Base-by-base conservation (phyloP, 148 eudicot species). In the Chenopodium formosanum region DNA sequence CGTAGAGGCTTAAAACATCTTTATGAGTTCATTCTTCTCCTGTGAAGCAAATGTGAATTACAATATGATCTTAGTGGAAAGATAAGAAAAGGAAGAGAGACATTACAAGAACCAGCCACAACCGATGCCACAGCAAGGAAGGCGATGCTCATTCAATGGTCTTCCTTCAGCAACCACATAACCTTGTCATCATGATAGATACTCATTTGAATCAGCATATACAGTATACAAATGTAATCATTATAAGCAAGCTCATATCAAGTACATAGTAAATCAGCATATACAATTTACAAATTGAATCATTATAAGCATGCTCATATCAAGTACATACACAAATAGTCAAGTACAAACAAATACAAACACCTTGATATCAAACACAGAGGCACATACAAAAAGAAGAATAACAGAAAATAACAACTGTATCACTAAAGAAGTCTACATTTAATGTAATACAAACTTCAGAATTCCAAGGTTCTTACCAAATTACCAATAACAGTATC, bases 51-150 rank as follows among this genome's bases (percentile, higher is more conserved):
- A 64, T 29, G 19, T 71, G 1, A 79, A 53, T 53, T 46, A 46
- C 12, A 53, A 9, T 27, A 40, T 67, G 23, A 62, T 23, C 44
- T n/a, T 2, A 48, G 66, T 17, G n/a, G 31, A 14, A 27, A 27
- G 56, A 19, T 25, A 32, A 32, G 50, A 52, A 79, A n/a, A 74
- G 79, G 37, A 66, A 76, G 40, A 69, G 80, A 48, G 50, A 66
- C 82, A 91, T 90, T 89, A 94, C 97, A 94, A 77, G 89, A 89
- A 90, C 98, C 98, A 94, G 87, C 97, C 97, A 71, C 82, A 48
- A n/a, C 98, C 98, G 76, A 88, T 74, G 56, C 98, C 95, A 78
- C 97, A 94, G 82, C 98, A 94, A 83, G 92, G 93, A 85, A 93
- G 97, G 78, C 91, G 94, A 74, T 79, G 83, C 80, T 80, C 89